Evolutionary conservation across 768 basidiomycete species (phyloP), one percentile per base, ranked within the genome.

Genomic region (Fistulinella prunicolor): DNA sequence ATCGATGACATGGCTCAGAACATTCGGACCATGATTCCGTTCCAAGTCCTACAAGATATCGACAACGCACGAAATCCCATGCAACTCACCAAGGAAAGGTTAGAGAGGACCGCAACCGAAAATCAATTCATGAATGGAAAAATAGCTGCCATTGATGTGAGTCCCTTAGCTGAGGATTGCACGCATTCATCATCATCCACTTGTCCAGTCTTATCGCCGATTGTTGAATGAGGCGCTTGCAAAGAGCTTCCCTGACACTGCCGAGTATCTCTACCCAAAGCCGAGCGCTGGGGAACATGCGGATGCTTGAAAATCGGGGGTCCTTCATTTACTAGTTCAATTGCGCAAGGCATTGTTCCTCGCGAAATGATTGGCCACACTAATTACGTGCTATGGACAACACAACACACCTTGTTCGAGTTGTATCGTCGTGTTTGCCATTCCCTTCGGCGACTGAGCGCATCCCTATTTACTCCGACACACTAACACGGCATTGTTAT

Each of bases 91-190:
- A 80, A 81, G 54, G 89, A 91, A 49, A 76, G 86, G 42, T 66
- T 93, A 13, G 90, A 93, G 68, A 77, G 89, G 44, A 81, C 88
- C 0, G 88, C 90, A 24, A 86, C 87, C 3, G 91, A 93, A 70
- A 93, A 93, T 61, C 90, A 91, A 60, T 92, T 90, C 55, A 89
- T 90, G 85, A 89, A 92, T 59, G 89, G 87, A 23, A 91, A 92
- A 62, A 87, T 93, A 32, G 75, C 78, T 38, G 90, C 89, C 1
- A 78, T 93, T 22, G 78, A 82, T 46, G 88, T 89, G 53, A 57
- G 79, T 57, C 28, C 36, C 29, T 36, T 37, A 38, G 21, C 49
- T 9, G 26, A n/a, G 16, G 24, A 36, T n/a, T 26, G 16, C 45
- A 38, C 26, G 1, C 19, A 13, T 26, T 10, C 24, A 47, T 46